These are phyloP conservation scores for Lithospermum erythrorhizon DNA, from an alignment of 257 asterid genomes.

Conservation along the genomic window DNA sequence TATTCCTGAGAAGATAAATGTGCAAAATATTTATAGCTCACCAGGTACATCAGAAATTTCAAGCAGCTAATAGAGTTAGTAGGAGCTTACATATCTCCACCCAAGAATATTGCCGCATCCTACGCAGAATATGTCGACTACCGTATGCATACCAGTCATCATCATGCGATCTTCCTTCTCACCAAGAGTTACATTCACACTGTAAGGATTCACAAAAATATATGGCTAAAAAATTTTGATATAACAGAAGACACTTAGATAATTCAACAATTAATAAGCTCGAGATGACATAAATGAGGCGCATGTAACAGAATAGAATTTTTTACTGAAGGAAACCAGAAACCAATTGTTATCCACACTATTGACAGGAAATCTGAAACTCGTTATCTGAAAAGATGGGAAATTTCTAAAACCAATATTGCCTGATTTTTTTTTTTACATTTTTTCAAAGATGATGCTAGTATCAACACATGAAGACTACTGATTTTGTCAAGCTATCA, in stretches of 20 bases:
- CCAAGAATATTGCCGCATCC: conserved; percentile 63
- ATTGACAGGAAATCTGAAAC: not conserved
- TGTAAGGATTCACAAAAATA: conserved; percentile 4
- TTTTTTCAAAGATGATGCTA: not conserved
- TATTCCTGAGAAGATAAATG: conserved; percentile 32
- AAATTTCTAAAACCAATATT: too few species aligned
- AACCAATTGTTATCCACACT: not conserved
- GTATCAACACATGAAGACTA: not conserved
- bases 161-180: conserved; percentile 58
- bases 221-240: not conserved
- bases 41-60: not conserved
- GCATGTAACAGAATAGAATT: not conserved
- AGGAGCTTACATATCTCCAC: conserved; percentile 66
- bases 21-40: not conserved
- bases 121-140: conserved; percentile 57
- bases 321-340: not conserved
- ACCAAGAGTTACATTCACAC: conserved; percentile 56
- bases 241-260: not conserved
- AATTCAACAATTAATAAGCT: too few species aligned
- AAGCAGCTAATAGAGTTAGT: not conserved
- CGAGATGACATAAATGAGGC: not conserved
- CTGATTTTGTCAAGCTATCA: not conserved
- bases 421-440: too few species aligned
- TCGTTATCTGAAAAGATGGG: too few species aligned
- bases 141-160: conserved; percentile 69